A percentile compares a stretch with the other conserved stretches of the same genome.
Conservation (phyloP, 768 basidiomycete genomes). For the Amylocystis lapponica region DNA sequence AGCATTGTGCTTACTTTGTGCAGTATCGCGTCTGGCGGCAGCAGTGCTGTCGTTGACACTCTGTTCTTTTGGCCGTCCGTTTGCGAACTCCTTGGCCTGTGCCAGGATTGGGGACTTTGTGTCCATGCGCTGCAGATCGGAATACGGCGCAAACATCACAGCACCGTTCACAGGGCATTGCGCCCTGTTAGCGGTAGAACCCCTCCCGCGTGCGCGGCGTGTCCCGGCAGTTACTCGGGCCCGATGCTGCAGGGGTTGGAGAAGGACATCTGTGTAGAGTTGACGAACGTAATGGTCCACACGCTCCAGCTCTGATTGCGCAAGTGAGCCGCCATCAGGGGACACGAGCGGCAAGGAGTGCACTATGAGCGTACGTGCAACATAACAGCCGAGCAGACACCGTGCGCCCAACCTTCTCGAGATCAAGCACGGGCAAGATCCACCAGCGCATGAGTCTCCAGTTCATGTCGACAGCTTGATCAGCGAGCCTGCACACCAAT, state of each 20-base stretch:
- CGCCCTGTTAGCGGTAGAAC: conserved; percentile 95
- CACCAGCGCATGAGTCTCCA: conserved; percentile 98
- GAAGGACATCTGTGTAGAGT: conserved; percentile 88
- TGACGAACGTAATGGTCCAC: conserved; percentile 86
- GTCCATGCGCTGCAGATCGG: conserved; percentile 93
- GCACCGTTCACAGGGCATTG: conserved; percentile 90
- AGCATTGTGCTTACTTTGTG: neutral
- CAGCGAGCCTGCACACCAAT: conserved; percentile 62
- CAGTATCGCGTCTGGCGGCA: conserved; percentile 2
- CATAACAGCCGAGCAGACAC: conserved; percentile 90
- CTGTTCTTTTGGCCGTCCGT: no score
- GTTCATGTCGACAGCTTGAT: conserved; percentile 97
- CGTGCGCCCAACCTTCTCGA: conserved; percentile 80
- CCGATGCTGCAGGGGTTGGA: no score
- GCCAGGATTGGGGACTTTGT: conserved; percentile 90
- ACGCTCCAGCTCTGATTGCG: conserved; percentile 88
- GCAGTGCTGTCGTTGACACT: conserved; percentile 12
- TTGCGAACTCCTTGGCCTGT: conserved; percentile 90
- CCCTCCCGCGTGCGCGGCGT: conserved; percentile 91
- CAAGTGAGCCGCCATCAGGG: neutral
- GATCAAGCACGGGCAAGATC: conserved; percentile 81
- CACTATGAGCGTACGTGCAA: conserved; percentile 88
- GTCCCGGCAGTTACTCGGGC: no score
- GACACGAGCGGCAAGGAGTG: conserved; percentile 25
- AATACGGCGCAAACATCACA: conserved; percentile 90